Evolutionary conservation across 2,329 filamentous ascomycete genomes (phyloP).

Genomic region (Ramularia endophylla): DNA sequence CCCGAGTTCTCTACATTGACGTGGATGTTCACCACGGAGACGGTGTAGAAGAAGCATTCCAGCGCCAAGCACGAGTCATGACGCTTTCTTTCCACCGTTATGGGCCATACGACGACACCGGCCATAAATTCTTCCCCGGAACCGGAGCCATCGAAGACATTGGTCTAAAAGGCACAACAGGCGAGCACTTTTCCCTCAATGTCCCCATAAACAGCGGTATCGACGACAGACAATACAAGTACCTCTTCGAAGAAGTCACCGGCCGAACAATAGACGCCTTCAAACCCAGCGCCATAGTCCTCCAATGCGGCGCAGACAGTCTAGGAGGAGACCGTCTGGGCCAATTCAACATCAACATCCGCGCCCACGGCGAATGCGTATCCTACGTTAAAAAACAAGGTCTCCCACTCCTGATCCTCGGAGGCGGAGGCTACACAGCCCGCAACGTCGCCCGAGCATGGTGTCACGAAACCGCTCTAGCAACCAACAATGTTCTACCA

Average conservation of each 20-base stretch:
- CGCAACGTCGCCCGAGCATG: constrained; percentile 58
- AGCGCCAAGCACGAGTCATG: constrained; percentile 66
- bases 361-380: constrained; percentile 64
- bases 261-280: constrained; percentile 65
- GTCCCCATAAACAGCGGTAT: constrained; percentile 65
- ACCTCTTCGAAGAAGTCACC: constrained; percentile 63
- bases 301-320: constrained; percentile 64
- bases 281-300: constrained; percentile 59
- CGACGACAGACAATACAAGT: constrained; percentile 61
- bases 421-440: constrained; percentile 66
- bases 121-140: constrained; percentile 48
- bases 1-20: constrained; percentile 60
- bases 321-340: constrained; percentile 61
- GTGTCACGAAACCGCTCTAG: constrained; percentile 68
- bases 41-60: constrained; percentile 66
- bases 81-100: constrained; percentile 68
- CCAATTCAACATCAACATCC: constrained; percentile 66
- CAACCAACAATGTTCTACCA: constrained; percentile 67
- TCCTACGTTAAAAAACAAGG: constrained; percentile 63
- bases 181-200: constrained; percentile 64
- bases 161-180: constrained; percentile 51
- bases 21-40: constrained; percentile 64
- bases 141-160: constrained; percentile 65
- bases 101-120: constrained; percentile 50
- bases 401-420: constrained; percentile 59